These are phyloP conservation scores for Tricholoma matsutake DNA, from an alignment of 768 basidiomycete species.

Conservation along the genomic window DNA sequence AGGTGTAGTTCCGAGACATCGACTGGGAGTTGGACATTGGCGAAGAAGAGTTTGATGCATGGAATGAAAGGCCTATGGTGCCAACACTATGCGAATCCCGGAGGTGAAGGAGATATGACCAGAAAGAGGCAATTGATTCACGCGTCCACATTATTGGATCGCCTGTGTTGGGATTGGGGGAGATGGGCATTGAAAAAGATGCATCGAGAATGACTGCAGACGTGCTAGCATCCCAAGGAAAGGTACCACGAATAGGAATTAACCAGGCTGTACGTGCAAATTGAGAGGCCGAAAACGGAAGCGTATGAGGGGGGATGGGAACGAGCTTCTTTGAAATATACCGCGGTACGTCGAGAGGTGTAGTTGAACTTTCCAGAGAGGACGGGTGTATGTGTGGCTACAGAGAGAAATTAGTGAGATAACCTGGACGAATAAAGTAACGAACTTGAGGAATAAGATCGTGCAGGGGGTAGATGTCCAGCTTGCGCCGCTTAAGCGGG, in stretches of 20 bases:
- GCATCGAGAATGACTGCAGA: conserved; percentile 38
- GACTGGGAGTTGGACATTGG: conserved; percentile 3
- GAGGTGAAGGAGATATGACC: conserved; percentile 46
- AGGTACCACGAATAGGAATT: conserved; percentile 51
- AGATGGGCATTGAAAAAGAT: conserved; percentile 18
- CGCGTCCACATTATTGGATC: conserved; percentile 46
- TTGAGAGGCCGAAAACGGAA: conserved; percentile 21
- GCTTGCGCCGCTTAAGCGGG: conserved; percentile 29
- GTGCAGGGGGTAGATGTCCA: conserved; percentile 34
- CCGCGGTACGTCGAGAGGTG: conserved; percentile 21
- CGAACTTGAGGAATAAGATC: conserved; percentile 45
- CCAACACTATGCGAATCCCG: conserved; percentile 38
- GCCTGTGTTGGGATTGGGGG: conserved; percentile 13
- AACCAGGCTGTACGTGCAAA: conserved; percentile 52
- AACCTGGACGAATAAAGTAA: conserved; percentile 18
- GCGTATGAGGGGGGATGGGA: conserved; percentile 34
- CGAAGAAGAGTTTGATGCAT: conserved; percentile 17
- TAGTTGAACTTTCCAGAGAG: conserved; percentile 15
- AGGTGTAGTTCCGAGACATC: background rate
- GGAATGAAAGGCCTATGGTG: conserved; percentile 48
- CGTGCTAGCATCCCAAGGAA: conserved; percentile 48
- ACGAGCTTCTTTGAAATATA: conserved; percentile 35
- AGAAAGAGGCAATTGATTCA: conserved; percentile 40
- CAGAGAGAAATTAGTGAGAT: conserved; percentile 11
- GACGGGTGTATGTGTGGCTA: conserved; percentile 38